These are phyloP conservation scores for Toxoplasma gondii DNA, from an alignment of 169 alveolate species.

Conservation along the genomic window DNA sequence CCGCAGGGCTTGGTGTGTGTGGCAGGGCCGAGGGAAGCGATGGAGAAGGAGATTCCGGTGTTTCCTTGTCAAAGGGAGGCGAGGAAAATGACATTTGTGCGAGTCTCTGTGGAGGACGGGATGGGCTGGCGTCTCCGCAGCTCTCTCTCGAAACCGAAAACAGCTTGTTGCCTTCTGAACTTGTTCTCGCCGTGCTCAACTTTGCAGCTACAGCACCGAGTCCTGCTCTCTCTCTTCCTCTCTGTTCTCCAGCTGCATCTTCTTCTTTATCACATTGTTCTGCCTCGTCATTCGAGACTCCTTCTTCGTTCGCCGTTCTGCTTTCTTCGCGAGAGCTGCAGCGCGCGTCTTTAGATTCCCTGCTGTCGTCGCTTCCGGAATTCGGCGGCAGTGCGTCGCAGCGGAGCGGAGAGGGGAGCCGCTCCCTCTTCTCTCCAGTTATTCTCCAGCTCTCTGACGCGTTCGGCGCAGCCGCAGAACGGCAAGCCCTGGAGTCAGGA, in stretches of 20 bases:
- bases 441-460: background rate
- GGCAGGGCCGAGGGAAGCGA: no score
- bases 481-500: no score
- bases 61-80: no score
- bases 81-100: no score
- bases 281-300: background rate
- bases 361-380: background rate
- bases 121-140: no score
- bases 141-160: background rate
- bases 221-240: constrained; percentile 15
- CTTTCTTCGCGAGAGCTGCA: background rate
- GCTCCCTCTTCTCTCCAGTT: background rate
- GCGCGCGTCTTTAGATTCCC: background rate
- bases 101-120: no score
- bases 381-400: background rate
- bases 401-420: background rate
- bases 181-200: background rate
- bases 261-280: background rate
- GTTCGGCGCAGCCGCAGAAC: background rate
- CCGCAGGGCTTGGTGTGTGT: no score
- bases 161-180: background rate
- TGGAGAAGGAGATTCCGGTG: no score
- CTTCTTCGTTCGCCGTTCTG: background rate
- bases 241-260: background rate
- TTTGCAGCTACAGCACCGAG: background rate